Base-by-base conservation (phyloP, 208 protist genomes). In the Balamuthia mandrillaris region DNA sequence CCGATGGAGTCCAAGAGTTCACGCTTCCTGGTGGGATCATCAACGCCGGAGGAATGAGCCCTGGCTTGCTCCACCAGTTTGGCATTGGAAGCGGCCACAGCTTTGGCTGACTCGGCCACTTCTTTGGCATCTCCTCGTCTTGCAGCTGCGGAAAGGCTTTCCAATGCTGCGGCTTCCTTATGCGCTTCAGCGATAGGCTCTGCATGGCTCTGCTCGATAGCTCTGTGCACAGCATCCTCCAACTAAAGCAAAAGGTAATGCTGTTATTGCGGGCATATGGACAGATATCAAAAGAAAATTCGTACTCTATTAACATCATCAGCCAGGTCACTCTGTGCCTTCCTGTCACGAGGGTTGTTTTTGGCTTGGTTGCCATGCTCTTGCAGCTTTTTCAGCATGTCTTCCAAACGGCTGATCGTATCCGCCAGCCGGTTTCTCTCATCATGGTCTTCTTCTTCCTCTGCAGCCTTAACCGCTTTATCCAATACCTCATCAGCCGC, bases 41-140 rank as follows among this genome's bases (percentile, higher is more conserved):
- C 39, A 29, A 3, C 33, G 45, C 45, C 42, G 0, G 9, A 4
- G 2, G 74, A 44, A n/a, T 81, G 49, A 16, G 6, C 74, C 6
- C 74, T 29, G 51, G 52, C 52, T 0, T 61, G 16, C 27, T 81
- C 74, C 4, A 51, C 61, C 0, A 81, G 51, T 35, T 81, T 81
- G 37, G 56, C 61, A 35, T 81, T 29, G 27, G 24, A 35, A 24
- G 21, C 52, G 37, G 74, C 74, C 45, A 63, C 47, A 7, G 74
- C 74, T 81, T 29, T 81, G 35, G 74, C 61, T 24, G 74, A 29
- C 33, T 81, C 74, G 52, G 74, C 74, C 12, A 81, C 27, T 9
- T 81, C 74, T 33, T 51, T 44, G 16, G 74, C 10, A 29, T 81
- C 74, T 21, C 61, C 61, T 33, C 52, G 27, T 51, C 61, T 81